Conservation (phyloP, 2,329 filamentous ascomycete species). For the Gliomastix tumulicola region DNA sequence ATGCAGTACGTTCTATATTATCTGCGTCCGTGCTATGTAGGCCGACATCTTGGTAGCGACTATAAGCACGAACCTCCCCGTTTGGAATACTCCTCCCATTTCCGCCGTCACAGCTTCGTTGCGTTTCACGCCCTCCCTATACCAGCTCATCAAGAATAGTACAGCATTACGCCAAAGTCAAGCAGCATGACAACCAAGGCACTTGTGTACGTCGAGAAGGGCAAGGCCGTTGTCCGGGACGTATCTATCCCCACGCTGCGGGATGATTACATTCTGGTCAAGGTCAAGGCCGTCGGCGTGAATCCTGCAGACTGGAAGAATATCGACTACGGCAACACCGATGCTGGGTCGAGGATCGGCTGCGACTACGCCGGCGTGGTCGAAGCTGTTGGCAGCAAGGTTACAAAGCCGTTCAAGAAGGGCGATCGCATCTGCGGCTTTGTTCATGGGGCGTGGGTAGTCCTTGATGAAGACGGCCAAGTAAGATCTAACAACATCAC, state of each 20-base stretch:
- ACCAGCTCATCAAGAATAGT: too few relatives aligned
- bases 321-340: slow-evolving; percentile 9
- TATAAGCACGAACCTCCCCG: too few relatives aligned
- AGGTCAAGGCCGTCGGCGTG: slow-evolving; percentile 21
- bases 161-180: too few relatives aligned
- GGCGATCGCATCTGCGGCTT: slow-evolving; percentile 40
- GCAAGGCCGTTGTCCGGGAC: slow-evolving; percentile 3
- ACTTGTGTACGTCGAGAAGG: slow-evolving; percentile 1
- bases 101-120: too few relatives aligned
- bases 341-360: slow-evolving; percentile 19
- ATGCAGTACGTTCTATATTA: too few relatives aligned
- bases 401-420: slow-evolving; percentile 31
- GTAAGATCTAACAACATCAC: neutral
- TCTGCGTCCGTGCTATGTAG: too few relatives aligned
- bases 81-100: too few relatives aligned
- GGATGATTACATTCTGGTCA: slow-evolving; percentile 19
- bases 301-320: slow-evolving; percentile 27
- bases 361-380: slow-evolving; percentile 41
- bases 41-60: too few relatives aligned
- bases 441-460: slow-evolving; percentile 20
- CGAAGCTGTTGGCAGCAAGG: slow-evolving; percentile 33
- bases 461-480: neutral
- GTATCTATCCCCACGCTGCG: slow-evolving; percentile 1
- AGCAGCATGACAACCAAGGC: slow-evolving; percentile 4
- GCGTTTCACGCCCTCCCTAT: too few relatives aligned